Evolutionary conservation across 1,284 basidiomycete genomes (phyloP).

Genomic region (Golubevia pallescens): DNA sequence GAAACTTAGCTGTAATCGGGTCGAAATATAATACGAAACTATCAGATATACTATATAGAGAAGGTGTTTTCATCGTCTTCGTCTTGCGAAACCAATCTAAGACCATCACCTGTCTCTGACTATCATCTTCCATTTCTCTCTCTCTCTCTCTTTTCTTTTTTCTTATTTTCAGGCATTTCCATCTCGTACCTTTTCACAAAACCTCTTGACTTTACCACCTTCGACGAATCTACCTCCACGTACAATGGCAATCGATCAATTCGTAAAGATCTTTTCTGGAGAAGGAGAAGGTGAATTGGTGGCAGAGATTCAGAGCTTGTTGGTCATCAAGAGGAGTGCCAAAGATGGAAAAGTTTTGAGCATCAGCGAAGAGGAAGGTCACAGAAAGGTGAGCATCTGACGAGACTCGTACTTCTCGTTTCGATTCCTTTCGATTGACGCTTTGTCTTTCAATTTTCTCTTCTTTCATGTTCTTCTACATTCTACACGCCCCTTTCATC

Average conservation of each 20-base stretch:
- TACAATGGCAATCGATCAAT: slow-evolving; percentile 53
- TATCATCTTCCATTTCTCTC: no score
- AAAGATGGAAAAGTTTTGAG: slow-evolving; percentile 47
- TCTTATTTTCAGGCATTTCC: slow-evolving; percentile 7
- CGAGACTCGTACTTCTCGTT: not conserved
- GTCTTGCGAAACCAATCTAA: no score
- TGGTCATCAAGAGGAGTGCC: slow-evolving; percentile 53
- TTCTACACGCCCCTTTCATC: not conserved
- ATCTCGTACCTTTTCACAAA: slow-evolving; percentile 4
- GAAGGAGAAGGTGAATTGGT: slow-evolving; percentile 9
- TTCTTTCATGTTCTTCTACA: not conserved
- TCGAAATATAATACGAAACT: no score
- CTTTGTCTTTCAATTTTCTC: not conserved
- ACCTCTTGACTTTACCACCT: slow-evolving; percentile 43
- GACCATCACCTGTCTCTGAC: no score
- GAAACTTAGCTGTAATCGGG: no score
- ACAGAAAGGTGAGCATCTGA: slow-evolving; percentile 38
- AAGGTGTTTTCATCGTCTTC: no score
- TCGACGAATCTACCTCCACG: slow-evolving; percentile 44
- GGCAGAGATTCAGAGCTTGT: slow-evolving; percentile 36
- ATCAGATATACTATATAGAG: no score
- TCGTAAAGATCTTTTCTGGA: slow-evolving; percentile 20
- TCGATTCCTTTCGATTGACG: no score
- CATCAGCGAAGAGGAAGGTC: slow-evolving; percentile 56
- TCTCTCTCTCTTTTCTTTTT: no score